Evolutionary conservation across 495 filamentous ascomycete genomes (phyloP).

Genomic region (Talaromyces adpressus): DNA sequence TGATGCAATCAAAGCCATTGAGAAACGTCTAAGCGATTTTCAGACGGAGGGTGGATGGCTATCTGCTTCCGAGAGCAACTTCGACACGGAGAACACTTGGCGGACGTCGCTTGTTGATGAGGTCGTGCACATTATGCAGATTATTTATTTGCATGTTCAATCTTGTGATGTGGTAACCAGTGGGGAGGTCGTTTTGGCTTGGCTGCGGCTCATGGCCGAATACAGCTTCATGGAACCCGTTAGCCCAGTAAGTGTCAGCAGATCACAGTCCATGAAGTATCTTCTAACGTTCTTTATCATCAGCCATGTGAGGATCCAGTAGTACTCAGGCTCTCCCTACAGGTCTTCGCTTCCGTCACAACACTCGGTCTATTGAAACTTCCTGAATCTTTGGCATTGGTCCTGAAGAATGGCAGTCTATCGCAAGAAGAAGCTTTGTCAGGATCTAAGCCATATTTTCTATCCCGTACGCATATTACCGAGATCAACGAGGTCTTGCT

Average conservation of each 20-base stretch:
- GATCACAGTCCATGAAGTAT: background rate
- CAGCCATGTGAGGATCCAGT: constrained; percentile 36
- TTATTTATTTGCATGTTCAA: constrained; percentile 65
- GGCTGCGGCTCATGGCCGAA: constrained; percentile 64
- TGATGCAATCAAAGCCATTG: constrained; percentile 37
- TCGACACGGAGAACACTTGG: constrained; percentile 57
- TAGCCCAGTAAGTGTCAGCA: constrained; percentile 40
- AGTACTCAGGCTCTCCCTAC: constrained; percentile 54
- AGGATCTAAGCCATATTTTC: constrained; percentile 42
- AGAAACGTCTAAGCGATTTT: constrained; percentile 36
- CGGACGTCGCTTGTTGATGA: constrained; percentile 55
- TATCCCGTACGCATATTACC: constrained; percentile 52
- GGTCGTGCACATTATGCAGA: constrained; percentile 62
- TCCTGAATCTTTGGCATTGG: constrained; percentile 30
- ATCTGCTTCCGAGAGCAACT: constrained; percentile 33
- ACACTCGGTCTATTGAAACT: constrained; percentile 70
- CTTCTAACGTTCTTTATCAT: constrained; percentile 20
- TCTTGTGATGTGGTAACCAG: constrained; percentile 46
- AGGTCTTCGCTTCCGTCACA: constrained; percentile 60
- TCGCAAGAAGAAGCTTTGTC: constrained; percentile 8
- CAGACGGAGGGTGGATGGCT: constrained; percentile 47
- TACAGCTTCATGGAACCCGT: constrained; percentile 58
- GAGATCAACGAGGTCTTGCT: constrained; percentile 59
- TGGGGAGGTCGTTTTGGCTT: constrained; percentile 53
- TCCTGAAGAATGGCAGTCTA: constrained; percentile 18